phyloP scores from a whole-genome alignment of 1,284 basidiomycete genomes.

The Austropuccinia psidii region DNA sequence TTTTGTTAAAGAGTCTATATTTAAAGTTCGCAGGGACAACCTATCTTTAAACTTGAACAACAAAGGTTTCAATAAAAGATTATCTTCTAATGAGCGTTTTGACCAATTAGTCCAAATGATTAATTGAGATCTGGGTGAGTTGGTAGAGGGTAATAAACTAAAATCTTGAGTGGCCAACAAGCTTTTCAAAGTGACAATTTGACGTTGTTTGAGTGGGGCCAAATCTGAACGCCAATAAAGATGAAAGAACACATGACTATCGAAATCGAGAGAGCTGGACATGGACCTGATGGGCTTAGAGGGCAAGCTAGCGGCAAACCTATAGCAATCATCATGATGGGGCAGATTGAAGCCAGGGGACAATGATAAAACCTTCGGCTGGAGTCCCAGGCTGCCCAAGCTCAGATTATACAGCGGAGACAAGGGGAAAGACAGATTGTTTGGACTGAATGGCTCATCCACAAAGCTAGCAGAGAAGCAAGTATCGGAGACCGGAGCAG shows the following conservation, averaged over 20 bases:
- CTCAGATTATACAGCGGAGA: conserved; percentile 23
- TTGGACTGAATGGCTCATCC: background rate
- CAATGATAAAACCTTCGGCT: conserved; percentile 13
- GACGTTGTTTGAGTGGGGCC: conserved; percentile 63
- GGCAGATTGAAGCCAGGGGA: conserved; percentile 31
- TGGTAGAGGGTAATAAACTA: conserved; percentile 58
- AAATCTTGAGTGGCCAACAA: conserved; percentile 82
- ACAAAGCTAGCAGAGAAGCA: conserved; percentile 3
- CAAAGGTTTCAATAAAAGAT: conserved; percentile 59
- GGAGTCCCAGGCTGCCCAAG: conserved; percentile 1
- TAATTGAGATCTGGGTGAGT: conserved; percentile 71
- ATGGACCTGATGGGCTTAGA: background rate
- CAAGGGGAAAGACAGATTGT: background rate
- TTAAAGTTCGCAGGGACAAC: conserved; percentile 61
- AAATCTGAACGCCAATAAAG: conserved; percentile 86
- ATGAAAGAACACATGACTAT: conserved; percentile 55
- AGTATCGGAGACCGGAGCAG: background rate
- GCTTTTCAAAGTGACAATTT: conserved; percentile 77
- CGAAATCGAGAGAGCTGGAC: background rate
- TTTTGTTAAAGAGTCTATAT: conserved; percentile 60
- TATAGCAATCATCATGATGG: conserved; percentile 31
- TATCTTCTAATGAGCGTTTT: conserved; percentile 53
- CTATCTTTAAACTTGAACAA: conserved; percentile 59
- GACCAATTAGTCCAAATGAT: conserved; percentile 41
- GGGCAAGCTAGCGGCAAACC: conserved; percentile 10